phyloP scores from a whole-genome alignment of 345 rosid species.

The Garcia nutans region DNA sequence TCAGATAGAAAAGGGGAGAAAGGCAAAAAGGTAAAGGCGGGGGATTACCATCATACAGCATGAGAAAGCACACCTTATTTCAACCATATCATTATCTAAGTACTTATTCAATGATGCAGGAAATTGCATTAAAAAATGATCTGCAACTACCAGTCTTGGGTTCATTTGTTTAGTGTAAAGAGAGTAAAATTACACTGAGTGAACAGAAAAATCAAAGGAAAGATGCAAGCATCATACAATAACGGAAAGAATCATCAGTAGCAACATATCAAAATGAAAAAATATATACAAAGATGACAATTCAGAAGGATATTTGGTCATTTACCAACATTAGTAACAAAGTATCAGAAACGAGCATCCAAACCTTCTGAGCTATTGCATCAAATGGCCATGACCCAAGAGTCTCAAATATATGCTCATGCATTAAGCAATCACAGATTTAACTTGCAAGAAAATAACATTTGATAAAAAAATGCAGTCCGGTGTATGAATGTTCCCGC shows the following conservation, averaged over 20 bases:
- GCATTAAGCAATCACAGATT: background rate
- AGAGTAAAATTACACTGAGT: background rate
- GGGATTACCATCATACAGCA: constrained; percentile 6
- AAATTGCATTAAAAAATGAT: background rate
- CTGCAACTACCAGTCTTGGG: background rate
- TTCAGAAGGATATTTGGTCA: background rate
- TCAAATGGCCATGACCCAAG: background rate
- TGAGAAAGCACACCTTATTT: constrained; percentile 5
- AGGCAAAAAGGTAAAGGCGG: constrained; percentile 10
- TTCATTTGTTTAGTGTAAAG: background rate
- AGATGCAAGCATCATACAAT: background rate
- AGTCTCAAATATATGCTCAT: background rate
- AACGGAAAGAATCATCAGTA: background rate
- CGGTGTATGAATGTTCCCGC: no score
- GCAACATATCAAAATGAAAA: background rate
- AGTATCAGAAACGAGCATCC: background rate
- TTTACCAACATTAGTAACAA: background rate
- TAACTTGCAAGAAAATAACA: no score
- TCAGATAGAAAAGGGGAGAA: constrained; percentile 17
- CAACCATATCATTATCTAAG: background rate
- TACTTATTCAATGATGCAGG: background rate
- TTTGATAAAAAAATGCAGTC: no score
- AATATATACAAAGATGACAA: background rate
- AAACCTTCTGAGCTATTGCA: background rate
- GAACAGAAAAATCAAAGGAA: background rate